phyloP scores from a whole-genome alignment of 148 eudicot genomes.

The Salicornia ramosissima region DNA sequence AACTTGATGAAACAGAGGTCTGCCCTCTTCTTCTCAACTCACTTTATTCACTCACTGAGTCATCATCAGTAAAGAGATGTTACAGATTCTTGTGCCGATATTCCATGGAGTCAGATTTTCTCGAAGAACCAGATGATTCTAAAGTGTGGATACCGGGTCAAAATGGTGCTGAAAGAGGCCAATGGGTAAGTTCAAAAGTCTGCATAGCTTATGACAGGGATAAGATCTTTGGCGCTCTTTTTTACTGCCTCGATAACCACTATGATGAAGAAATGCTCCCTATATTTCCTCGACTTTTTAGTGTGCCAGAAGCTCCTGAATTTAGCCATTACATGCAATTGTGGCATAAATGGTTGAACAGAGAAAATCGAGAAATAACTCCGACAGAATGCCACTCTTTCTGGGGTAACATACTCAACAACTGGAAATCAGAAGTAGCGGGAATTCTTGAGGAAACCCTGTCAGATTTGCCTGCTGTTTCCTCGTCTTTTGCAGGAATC shows the following conservation, averaged over 20 bases:
- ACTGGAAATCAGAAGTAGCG: background rate
- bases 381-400: constrained; percentile 4
- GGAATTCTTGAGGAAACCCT: background rate
- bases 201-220: constrained; percentile 1
- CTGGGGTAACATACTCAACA: constrained; percentile 9
- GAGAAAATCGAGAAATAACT: background rate
- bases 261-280: constrained; percentile 14
- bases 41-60: constrained; percentile 3
- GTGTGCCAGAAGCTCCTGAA: background rate
- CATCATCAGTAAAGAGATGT: constrained; percentile 10
- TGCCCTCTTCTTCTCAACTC: background rate
- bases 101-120: background rate
- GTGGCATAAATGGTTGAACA: constrained; percentile 1
- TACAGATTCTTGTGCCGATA: background rate
- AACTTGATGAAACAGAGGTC: constrained; percentile 4
- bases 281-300: constrained; percentile 4
- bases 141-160: constrained; percentile 14
- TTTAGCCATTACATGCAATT: constrained; percentile 12
- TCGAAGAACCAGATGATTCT: background rate
- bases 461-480: background rate
- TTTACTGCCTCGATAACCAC: constrained; percentile 4
- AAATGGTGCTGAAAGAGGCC: constrained; percentile 1
- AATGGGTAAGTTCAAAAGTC: constrained; percentile 5
- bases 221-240: background rate
- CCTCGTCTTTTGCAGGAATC: background rate